These are phyloP conservation scores for Termitomyces sp. DNA, from an alignment of 768 basidiomycete species.

Conservation along the genomic window DNA sequence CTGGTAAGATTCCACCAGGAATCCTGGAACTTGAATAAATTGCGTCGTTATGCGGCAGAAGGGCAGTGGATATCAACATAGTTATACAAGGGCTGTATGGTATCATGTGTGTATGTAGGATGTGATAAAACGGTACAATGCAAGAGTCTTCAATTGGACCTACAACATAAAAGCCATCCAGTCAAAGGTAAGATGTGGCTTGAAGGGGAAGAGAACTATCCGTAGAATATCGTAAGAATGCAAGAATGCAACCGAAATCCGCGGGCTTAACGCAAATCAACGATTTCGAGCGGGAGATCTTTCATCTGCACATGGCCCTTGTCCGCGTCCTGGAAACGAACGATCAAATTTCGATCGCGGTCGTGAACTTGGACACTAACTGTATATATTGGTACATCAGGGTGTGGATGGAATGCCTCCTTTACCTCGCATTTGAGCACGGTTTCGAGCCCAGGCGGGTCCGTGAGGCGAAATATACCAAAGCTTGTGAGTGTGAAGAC, in stretches of 20 bases:
- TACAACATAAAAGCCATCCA: neutral
- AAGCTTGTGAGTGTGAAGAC: conserved; percentile 38
- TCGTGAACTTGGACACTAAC: conserved; percentile 36
- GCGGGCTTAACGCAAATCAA: conserved; percentile 57
- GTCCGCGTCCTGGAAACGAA: conserved; percentile 61
- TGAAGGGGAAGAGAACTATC: neutral
- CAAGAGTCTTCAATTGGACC: neutral
- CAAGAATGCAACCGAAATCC: neutral
- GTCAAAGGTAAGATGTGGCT: neutral
- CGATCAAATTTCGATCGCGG: neutral
- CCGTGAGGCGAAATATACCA: conserved; percentile 87
- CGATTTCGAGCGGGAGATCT: conserved; percentile 70
- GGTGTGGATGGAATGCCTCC: conserved; percentile 85
- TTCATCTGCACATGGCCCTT: conserved; percentile 81
- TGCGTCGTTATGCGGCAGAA: neutral
- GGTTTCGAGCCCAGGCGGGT: conserved; percentile 75
- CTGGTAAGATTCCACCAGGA: neutral
- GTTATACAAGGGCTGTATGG: neutral
- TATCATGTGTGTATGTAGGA: neutral
- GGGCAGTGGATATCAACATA: neutral
- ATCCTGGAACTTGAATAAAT: neutral
- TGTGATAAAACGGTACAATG: neutral
- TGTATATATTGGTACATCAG: conserved; percentile 80
- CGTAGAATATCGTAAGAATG: neutral
- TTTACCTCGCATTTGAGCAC: conserved; percentile 63